These are phyloP conservation scores for Corymbia calophylla DNA, from an alignment of 441 rosid genomes.

Conservation along the genomic window DNA sequence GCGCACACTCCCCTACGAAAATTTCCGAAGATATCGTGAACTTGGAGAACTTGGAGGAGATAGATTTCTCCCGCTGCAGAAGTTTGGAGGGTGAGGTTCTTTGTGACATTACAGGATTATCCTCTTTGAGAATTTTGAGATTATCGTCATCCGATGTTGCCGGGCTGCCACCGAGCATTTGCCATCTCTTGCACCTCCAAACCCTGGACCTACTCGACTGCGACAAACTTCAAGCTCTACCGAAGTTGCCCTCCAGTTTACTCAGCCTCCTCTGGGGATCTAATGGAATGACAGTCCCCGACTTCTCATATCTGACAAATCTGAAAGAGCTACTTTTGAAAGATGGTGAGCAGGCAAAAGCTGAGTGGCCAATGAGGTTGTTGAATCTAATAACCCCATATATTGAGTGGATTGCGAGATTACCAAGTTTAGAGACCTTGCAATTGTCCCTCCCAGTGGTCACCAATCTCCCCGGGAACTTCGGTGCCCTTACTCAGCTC, in stretches of 20 bases:
- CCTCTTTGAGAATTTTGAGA: neutral
- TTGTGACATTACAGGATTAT: neutral
- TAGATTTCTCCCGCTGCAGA: neutral
- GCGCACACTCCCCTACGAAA: neutral
- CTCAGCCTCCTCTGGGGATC: neutral
- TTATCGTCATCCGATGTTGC: neutral
- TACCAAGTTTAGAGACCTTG: neutral
- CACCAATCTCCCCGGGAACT: neutral
- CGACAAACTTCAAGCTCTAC: neutral
- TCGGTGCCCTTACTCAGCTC: neutral
- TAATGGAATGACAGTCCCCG: fast-evolving
- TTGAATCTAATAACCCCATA: too few relatives aligned
- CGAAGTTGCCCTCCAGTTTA: neutral
- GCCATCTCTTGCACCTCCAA: neutral
- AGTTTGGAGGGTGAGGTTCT: fast-evolving
- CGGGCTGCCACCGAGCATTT: neutral
- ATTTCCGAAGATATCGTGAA: neutral
- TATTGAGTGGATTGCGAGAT: neutral
- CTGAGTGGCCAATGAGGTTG: neutral
- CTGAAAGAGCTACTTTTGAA: neutral
- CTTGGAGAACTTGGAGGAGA: neutral
- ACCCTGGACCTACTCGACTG: fast-evolving
- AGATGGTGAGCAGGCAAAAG: neutral
- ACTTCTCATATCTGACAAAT: neutral
- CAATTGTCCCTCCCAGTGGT: neutral